Evolutionary conservation across 2,329 filamentous ascomycete species (phyloP).

Genomic region (Penicillium capsulatum): DNA sequence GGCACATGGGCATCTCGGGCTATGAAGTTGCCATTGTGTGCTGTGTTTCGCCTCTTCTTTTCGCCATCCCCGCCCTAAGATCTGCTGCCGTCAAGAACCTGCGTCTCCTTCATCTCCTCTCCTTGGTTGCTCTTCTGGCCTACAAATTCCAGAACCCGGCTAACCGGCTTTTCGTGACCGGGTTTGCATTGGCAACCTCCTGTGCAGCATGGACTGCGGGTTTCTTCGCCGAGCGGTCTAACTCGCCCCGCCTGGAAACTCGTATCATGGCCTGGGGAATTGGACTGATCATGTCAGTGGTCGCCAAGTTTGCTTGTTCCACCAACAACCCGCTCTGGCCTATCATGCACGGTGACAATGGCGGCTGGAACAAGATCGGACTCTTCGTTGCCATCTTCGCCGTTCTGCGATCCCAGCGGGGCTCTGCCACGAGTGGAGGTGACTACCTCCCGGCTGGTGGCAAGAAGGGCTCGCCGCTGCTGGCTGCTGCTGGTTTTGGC

Average conservation of each 20-base stretch:
- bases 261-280: conserved; percentile 75
- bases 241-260: conserved; percentile 72
- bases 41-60: conserved; percentile 73
- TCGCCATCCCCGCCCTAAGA: conserved; percentile 67
- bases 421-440: conserved; percentile 50
- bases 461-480: conserved; percentile 62
- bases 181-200: conserved; percentile 73
- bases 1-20: conserved; percentile 98
- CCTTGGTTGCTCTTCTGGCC: conserved; percentile 71
- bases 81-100: conserved; percentile 64
- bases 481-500: conserved; percentile 73
- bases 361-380: conserved; percentile 86
- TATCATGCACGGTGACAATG: conserved; percentile 82
- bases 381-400: conserved; percentile 71
- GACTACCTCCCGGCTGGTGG: conserved; percentile 50
- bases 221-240: conserved; percentile 70
- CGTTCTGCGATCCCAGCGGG: conserved; percentile 69
- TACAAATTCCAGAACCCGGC: conserved; percentile 71
- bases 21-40: conserved; percentile 87
- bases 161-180: conserved; percentile 72
- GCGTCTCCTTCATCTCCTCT: conserved; percentile 68
- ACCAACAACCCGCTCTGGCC: conserved; percentile 98
- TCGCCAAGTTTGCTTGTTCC: conserved; percentile 86
- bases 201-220: conserved; percentile 81
- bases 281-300: conserved; percentile 77